Percentiles rank a stretch among this genome's conserved stretches.
phyloP scores from a whole-genome alignment of 202 grass and related monocot genomes.

The Musa balbisiana region DNA sequence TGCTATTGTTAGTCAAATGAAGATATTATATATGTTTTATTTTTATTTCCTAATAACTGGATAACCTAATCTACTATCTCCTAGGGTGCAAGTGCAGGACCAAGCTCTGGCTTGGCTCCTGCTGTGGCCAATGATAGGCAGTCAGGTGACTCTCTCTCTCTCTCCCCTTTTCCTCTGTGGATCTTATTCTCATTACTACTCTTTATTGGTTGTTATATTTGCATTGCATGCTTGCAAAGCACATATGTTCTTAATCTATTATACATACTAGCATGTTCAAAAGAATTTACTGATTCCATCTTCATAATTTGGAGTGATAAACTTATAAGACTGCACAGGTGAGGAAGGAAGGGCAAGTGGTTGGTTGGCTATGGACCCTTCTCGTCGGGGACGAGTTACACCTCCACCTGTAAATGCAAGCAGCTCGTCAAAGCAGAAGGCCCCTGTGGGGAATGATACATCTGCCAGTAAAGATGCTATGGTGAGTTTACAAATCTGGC shows the following conservation, averaged over 20 bases:
- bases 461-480: conserved; percentile 18
- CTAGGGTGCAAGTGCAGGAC: conserved; percentile 40
- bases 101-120: conserved; percentile 51
- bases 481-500: conserved; percentile 5
- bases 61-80: conserved; percentile 16
- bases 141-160: conserved; percentile 28
- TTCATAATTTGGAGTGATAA: background rate
- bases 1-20: conserved; percentile 44
- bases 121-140: conserved; percentile 42
- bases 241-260: background rate
- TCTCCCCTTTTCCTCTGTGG: background rate
- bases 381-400: conserved; percentile 19
- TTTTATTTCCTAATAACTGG: conserved; percentile 8
- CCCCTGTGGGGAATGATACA: conserved; percentile 31
- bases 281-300: background rate
- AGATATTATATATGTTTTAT: background rate
- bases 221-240: background rate
- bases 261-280: background rate
- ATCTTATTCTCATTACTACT: background rate
- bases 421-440: conserved; percentile 70
- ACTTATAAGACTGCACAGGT: background rate
- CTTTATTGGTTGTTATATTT: background rate
- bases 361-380: conserved; percentile 31
- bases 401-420: conserved; percentile 53
- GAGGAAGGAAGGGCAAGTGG: conserved; percentile 7